Evolutionary conservation across 1,284 basidiomycete species (phyloP).

Genomic region (Neolentinus lepideus): DNA sequence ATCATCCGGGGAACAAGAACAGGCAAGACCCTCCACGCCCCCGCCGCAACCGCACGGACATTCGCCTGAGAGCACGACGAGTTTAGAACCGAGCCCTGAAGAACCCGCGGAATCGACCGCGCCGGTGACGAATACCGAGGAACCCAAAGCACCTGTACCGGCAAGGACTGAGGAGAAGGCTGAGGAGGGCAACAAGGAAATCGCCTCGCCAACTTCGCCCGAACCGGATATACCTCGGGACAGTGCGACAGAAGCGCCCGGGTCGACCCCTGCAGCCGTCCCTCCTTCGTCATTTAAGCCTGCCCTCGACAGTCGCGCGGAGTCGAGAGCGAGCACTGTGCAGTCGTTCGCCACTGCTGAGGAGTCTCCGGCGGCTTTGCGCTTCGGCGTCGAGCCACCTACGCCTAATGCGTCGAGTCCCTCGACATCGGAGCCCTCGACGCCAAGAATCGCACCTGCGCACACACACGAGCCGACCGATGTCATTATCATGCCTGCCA

Average conservation of each 20-base stretch:
- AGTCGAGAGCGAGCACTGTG: constrained; percentile 11
- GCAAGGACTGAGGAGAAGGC: not conserved
- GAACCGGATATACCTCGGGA: not conserved
- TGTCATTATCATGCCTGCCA: constrained; percentile 13
- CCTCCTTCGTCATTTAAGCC: constrained; percentile 5
- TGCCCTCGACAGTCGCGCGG: not conserved
- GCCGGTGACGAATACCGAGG: not conserved
- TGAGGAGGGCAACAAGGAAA: not conserved
- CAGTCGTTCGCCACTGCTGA: constrained; percentile 10
- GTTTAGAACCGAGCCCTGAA: not conserved
- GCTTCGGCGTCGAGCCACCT: not conserved
- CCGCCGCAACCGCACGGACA: not conserved
- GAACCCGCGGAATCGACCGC: not conserved
- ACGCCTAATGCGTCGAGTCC: not conserved
- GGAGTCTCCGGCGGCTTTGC: not conserved
- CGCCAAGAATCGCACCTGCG: constrained; percentile 14
- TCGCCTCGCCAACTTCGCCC: not conserved
- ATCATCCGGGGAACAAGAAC: not conserved
- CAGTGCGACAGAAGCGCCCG: not conserved
- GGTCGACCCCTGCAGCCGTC: not conserved
- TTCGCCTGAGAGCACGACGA: not conserved
- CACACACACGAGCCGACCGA: constrained; percentile 18
- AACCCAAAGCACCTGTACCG: not conserved
- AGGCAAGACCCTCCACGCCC: not conserved
- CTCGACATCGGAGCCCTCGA: constrained; percentile 11